phyloP scores from a whole-genome alignment of 2,329 filamentous ascomycete genomes.

The Sarocladium oryzae region DNA sequence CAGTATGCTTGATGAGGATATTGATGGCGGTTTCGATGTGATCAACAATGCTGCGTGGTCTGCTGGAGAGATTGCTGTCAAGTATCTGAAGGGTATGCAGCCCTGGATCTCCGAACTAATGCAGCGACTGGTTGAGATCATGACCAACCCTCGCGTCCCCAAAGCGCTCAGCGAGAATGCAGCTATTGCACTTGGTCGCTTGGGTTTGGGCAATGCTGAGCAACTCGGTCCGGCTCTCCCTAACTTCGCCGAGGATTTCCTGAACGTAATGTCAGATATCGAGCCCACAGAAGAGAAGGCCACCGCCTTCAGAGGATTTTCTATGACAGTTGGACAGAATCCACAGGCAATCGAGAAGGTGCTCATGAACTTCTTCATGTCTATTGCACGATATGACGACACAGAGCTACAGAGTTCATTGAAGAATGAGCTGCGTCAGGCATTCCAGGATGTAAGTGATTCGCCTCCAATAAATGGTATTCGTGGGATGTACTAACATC shows the following conservation, averaged over 20 bases:
- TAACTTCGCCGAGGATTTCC: conserved; percentile 75
- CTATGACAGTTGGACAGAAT: conserved; percentile 75
- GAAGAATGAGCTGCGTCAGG: conserved; percentile 60
- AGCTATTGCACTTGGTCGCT: conserved; percentile 81
- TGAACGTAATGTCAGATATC: conserved; percentile 75
- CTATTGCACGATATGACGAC: conserved; percentile 73
- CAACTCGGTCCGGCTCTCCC: conserved; percentile 71
- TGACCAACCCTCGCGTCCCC: conserved; percentile 79
- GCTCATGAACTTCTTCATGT: conserved; percentile 72
- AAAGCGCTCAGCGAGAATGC: conserved; percentile 88
- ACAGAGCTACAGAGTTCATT: conserved; percentile 53
- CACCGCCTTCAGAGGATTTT: conserved; percentile 87
- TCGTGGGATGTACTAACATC: no score
- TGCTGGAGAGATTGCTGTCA: conserved; percentile 82
- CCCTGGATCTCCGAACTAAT: conserved; percentile 74
- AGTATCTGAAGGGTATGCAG: conserved; percentile 66
- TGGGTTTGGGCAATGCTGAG: conserved; percentile 74
- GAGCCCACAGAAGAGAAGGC: conserved; percentile 90
- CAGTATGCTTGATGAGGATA: conserved; percentile 67
- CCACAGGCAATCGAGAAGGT: conserved; percentile 88
- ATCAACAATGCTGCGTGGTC: conserved; percentile 99
- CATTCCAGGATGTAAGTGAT: conserved; percentile 70
- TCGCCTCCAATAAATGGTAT: background rate
- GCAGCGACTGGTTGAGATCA: conserved; percentile 70
- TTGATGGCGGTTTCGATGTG: conserved; percentile 81